Evolutionary conservation across 2,329 filamentous ascomycete species (phyloP).

Genomic region (Arthrobotrys entomopaga): DNA sequence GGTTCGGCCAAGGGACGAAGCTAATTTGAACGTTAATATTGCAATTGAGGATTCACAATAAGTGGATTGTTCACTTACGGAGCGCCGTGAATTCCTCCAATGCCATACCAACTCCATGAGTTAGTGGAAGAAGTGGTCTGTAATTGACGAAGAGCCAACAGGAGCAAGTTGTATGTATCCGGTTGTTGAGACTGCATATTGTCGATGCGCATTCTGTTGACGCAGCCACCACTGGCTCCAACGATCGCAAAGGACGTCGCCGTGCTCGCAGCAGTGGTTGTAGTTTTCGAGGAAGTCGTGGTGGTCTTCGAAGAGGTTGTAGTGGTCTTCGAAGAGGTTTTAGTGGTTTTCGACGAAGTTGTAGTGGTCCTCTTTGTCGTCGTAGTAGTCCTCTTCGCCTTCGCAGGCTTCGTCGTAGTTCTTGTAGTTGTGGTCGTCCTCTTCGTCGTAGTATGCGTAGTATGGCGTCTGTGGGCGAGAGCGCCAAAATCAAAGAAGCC

Average conservation of each 20-base stretch:
- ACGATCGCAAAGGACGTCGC: constrained; percentile 9
- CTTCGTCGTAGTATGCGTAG: no score
- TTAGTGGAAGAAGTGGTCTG: constrained; percentile 13
- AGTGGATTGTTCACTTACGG: constrained; percentile 9
- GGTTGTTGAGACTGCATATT: constrained; percentile 23
- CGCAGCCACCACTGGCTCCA: constrained; percentile 19
- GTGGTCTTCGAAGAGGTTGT: no score
- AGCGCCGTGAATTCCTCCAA: constrained; percentile 36
- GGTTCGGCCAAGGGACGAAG: constrained; percentile 17
- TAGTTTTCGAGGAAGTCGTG: no score
- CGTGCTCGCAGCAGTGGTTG: constrained; percentile 3
- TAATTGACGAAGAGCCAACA: constrained; percentile 13
- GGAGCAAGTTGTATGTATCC: constrained; percentile 33
- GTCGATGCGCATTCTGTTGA: constrained; percentile 24
- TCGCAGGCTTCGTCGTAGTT: no score
- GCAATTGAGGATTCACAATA: not conserved
- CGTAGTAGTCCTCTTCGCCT: no score
- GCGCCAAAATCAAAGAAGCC: no score
- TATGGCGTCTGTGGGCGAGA: no score
- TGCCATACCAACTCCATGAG: constrained; percentile 25
- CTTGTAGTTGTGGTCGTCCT: no score
- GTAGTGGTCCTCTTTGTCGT: no score
- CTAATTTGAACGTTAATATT: not conserved
- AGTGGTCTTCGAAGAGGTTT: no score
- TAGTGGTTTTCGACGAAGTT: no score